Evolutionary conservation across 1,284 basidiomycete genomes (phyloP).

Genomic region (Pyrrhoderma lamaoense): DNA sequence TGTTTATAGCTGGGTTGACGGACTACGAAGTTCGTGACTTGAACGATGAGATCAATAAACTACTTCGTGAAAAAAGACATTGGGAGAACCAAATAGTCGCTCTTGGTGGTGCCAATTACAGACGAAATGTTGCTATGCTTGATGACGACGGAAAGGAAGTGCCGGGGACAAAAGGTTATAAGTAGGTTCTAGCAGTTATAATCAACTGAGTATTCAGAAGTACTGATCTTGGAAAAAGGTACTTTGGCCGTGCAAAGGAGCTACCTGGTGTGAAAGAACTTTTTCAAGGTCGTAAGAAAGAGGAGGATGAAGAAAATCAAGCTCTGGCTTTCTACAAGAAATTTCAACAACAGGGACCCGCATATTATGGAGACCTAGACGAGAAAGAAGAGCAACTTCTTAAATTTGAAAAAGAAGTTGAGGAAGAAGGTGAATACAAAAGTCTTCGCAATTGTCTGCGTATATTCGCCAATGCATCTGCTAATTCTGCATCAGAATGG

Average conservation of each 20-base stretch:
- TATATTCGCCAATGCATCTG: slow-evolving; percentile 1
- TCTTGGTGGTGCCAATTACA: slow-evolving; percentile 94
- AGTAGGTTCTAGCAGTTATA: slow-evolving; percentile 47
- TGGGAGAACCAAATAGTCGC: slow-evolving; percentile 98
- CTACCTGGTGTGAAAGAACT: slow-evolving; percentile 94
- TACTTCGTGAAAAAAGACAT: slow-evolving; percentile 91
- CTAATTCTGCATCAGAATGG: slow-evolving; percentile 50
- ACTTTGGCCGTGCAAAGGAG: slow-evolving; percentile 96
- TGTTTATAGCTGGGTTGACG: slow-evolving; percentile 69
- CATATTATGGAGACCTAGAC: slow-evolving; percentile 90
- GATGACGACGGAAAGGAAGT: slow-evolving; percentile 94
- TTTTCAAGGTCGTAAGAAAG: slow-evolving; percentile 76
- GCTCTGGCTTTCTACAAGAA: slow-evolving; percentile 77
- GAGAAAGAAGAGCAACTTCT: slow-evolving; percentile 70
- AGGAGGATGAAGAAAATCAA: slow-evolving; percentile 81
- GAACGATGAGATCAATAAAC: slow-evolving; percentile 97
- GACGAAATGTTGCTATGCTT: slow-evolving; percentile 83
- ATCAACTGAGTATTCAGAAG: not conserved
- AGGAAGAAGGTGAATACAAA: slow-evolving; percentile 60
- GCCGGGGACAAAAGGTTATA: slow-evolving; percentile 96
- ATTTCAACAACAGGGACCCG: slow-evolving; percentile 81
- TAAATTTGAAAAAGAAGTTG: slow-evolving; percentile 62
- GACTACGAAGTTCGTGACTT: slow-evolving; percentile 96
- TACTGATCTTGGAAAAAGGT: slow-evolving; percentile 40
- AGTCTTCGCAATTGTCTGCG: slow-evolving; percentile 4